These are phyloP conservation scores for Colletotrichum limetticola DNA, from an alignment of 2,329 filamentous ascomycete species.

Conservation along the genomic window DNA sequence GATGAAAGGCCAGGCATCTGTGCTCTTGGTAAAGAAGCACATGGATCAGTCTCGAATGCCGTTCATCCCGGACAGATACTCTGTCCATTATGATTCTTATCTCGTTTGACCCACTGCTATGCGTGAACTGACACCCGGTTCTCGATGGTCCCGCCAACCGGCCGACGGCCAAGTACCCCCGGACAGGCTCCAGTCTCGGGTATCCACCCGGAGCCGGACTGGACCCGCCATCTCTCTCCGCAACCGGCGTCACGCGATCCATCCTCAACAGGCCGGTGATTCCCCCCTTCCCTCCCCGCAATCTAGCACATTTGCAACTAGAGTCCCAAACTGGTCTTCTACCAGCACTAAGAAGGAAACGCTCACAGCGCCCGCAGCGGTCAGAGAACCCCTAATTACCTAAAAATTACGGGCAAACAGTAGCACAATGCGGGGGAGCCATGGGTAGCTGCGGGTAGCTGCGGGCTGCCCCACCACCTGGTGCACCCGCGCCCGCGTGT, in stretches of 20 bases:
- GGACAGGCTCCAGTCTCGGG: not conserved
- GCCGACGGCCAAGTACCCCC: not conserved
- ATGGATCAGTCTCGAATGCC: not conserved
- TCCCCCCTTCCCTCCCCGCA: not conserved
- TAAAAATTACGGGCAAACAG: conserved; percentile 28
- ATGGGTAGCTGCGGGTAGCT: conserved; percentile 37
- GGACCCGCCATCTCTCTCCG: not conserved
- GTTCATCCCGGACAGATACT: not conserved
- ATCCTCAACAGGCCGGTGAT: not conserved
- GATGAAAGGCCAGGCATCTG: not conserved
- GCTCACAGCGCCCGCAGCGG: not conserved
- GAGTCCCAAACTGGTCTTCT: not conserved
- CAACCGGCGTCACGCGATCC: conserved; percentile 10
- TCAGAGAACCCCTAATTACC: conserved; percentile 30
- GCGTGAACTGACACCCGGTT: not conserved
- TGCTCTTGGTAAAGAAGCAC: not conserved
- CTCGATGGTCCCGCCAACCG: not conserved
- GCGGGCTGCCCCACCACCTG: conserved; percentile 31
- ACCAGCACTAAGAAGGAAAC: not conserved
- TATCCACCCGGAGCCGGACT: conserved; percentile 6
- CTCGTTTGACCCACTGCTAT: not conserved
- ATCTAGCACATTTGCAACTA: not conserved
- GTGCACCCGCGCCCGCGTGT: not conserved
- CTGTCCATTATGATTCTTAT: too few relatives aligned
- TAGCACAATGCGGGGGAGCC: conserved; percentile 24